Conservation (phyloP, 371 early-diverging fungal genomes). For the Haplosporangium sp. region DNA sequence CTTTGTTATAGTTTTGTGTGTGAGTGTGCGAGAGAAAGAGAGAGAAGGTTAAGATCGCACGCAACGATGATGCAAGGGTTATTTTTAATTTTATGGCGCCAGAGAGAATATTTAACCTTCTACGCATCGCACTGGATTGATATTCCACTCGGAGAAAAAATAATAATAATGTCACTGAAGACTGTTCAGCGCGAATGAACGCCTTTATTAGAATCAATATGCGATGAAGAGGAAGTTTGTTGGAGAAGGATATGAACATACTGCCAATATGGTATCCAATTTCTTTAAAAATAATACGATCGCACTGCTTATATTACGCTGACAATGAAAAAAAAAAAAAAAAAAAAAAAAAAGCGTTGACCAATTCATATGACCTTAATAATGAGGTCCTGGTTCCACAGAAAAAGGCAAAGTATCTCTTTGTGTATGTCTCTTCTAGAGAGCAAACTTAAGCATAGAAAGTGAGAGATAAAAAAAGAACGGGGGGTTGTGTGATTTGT, state of each 20-base stretch:
- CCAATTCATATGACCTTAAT: neutral
- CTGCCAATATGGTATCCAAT: too few relatives aligned
- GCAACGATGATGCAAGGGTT: slow-evolving; percentile 2
- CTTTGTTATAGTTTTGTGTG: too few relatives aligned
- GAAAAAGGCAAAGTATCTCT: neutral
- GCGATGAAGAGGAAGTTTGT: neutral
- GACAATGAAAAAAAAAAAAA: neutral
- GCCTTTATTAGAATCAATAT: neutral
- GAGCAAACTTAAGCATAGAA: neutral
- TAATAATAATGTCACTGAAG: too few relatives aligned
- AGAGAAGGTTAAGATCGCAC: too few relatives aligned
- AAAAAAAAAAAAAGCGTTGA: slow-evolving; percentile 1
- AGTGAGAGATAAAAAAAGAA: neutral
- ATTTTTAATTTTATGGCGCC: neutral
- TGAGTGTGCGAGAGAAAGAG: neutral
- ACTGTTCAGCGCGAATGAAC: too few relatives aligned
- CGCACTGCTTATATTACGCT: too few relatives aligned
- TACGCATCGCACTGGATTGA: neutral
- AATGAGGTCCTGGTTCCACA: neutral
- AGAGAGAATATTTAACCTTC: too few relatives aligned
- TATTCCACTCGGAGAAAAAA: neutral
- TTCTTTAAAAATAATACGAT: too few relatives aligned
- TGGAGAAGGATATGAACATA: too few relatives aligned
- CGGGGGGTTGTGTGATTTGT: neutral
- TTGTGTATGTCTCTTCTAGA: neutral